Percentiles rank a stretch among this genome's conserved stretches.
phyloP scores from a whole-genome alignment of 2,329 filamentous ascomycete species.

The Colletotrichum lupini region DNA sequence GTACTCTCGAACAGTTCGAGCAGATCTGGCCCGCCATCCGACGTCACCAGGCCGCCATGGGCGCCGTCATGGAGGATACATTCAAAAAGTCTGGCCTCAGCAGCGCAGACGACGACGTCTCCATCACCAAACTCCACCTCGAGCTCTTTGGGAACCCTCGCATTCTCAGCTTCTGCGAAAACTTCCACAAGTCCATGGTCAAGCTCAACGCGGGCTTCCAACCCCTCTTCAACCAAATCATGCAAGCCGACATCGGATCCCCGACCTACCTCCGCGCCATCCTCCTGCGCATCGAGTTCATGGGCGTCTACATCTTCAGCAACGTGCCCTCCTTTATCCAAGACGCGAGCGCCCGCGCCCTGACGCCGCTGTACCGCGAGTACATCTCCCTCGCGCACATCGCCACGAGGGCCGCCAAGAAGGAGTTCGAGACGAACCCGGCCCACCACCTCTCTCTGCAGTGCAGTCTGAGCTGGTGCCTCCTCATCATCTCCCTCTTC shows the following conservation, averaged over 20 bases:
- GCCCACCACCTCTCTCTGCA: constrained; percentile 44
- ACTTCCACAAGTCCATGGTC: constrained; percentile 24
- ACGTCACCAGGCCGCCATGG: constrained; percentile 34
- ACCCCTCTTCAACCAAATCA: constrained; percentile 46
- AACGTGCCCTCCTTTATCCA: constrained; percentile 42
- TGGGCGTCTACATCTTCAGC: constrained; percentile 43
- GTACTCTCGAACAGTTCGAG: constrained; percentile 41
- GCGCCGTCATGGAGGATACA: constrained; percentile 37
- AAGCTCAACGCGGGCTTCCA: constrained; percentile 43
- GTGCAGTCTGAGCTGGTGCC: constrained; percentile 39
- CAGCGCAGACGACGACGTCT: constrained; percentile 19
- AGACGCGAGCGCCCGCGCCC: constrained; percentile 35
- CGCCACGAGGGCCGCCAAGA: constrained; percentile 38
- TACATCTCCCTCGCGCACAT: constrained; percentile 46
- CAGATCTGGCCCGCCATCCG: constrained; percentile 36
- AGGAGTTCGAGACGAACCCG: constrained; percentile 34
- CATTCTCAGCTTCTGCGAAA: constrained; percentile 36
- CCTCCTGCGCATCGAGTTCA: constrained; percentile 45
- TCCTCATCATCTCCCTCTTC: constrained; percentile 41
- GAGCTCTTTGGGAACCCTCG: constrained; percentile 36
- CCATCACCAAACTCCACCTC: constrained; percentile 32
- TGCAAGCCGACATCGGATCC: constrained; percentile 41
- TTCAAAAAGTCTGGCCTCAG: constrained; percentile 32
- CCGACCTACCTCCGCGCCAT: constrained; percentile 44
- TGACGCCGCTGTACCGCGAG: constrained; percentile 45